phyloP scores from a whole-genome alignment of 257 asterid genomes.

The Solanum acaule region DNA sequence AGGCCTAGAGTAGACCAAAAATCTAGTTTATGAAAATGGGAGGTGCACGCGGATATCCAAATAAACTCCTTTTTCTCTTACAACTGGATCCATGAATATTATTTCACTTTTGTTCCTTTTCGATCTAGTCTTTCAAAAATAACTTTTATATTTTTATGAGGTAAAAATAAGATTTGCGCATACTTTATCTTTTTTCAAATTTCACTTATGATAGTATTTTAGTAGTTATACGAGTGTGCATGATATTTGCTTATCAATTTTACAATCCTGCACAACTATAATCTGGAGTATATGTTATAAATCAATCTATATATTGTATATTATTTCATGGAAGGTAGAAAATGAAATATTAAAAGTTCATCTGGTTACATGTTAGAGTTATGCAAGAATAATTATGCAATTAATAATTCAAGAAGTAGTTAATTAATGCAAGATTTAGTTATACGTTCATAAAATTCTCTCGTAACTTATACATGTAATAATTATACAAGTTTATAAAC shows the following conservation, averaged over 20 bases:
- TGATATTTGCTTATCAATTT: background rate
- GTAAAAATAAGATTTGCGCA: too few relatives aligned
- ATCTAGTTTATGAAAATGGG: background rate
- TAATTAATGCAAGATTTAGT: background rate
- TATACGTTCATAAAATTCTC: background rate
- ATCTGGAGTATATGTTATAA: background rate
- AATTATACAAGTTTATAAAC: background rate
- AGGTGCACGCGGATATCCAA: background rate
- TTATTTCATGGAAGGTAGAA: background rate
- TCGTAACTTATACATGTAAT: background rate
- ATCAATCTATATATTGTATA: background rate
- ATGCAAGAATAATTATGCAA: background rate
- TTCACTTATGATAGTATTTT: too few relatives aligned
- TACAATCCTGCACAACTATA: background rate
- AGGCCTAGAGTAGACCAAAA: background rate
- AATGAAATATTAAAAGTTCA: background rate
- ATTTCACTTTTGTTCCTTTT: background rate
- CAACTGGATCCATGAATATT: background rate
- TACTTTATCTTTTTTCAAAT: background rate
- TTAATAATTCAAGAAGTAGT: background rate
- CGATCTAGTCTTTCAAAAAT: background rate
- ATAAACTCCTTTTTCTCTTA: background rate
- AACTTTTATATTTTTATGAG: background rate
- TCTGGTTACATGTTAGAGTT: background rate
- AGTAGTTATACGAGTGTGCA: background rate